These are phyloP conservation scores for Rutstroemia sp. DNA, from an alignment of 2,329 filamentous ascomycete genomes.

Conservation along the genomic window DNA sequence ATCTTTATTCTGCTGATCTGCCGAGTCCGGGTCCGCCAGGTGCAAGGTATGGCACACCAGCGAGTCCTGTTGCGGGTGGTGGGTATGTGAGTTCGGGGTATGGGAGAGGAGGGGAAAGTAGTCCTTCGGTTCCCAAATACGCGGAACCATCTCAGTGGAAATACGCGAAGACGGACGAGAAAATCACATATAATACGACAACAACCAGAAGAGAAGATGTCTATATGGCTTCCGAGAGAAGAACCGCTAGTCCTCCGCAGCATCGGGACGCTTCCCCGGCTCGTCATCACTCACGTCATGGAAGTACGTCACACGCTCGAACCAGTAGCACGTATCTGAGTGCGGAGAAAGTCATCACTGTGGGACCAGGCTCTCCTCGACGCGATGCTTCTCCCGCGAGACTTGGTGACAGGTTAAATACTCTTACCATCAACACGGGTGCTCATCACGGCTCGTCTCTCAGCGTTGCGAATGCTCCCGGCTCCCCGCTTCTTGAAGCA, in stretches of 20 bases:
- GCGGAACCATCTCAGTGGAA: slow-evolving; percentile 31
- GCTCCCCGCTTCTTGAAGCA: slow-evolving; percentile 81
- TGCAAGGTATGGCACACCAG: background rate
- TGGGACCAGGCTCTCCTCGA: slow-evolving; percentile 22
- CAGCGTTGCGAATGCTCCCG: slow-evolving; percentile 51
- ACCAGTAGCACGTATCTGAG: slow-evolving; percentile 11
- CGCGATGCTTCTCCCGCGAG: slow-evolving; percentile 23
- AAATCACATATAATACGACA: slow-evolving; percentile 27
- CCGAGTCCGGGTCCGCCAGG: background rate
- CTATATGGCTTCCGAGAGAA: slow-evolving; percentile 6
- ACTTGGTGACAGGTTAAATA: slow-evolving; percentile 24
- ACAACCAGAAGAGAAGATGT: slow-evolving; percentile 7
- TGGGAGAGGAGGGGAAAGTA: slow-evolving; percentile 1
- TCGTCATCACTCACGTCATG: slow-evolving; percentile 1
- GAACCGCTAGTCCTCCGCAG: slow-evolving; percentile 14
- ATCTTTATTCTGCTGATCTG: background rate
- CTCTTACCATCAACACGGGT: slow-evolving; percentile 25
- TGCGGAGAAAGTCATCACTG: slow-evolving; percentile 23
- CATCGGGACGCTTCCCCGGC: slow-evolving; percentile 5
- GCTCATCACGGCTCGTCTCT: slow-evolving; percentile 26
- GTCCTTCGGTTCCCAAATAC: slow-evolving; percentile 13
- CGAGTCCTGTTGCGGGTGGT: background rate
- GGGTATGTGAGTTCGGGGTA: background rate
- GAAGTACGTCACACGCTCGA: slow-evolving; percentile 10
- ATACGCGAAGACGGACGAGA: slow-evolving; percentile 33